Percentiles rank a stretch among this genome's conserved stretches.
Conservation (phyloP, 805 yeast species). For the Grigorovia yakushimaensis region DNA sequence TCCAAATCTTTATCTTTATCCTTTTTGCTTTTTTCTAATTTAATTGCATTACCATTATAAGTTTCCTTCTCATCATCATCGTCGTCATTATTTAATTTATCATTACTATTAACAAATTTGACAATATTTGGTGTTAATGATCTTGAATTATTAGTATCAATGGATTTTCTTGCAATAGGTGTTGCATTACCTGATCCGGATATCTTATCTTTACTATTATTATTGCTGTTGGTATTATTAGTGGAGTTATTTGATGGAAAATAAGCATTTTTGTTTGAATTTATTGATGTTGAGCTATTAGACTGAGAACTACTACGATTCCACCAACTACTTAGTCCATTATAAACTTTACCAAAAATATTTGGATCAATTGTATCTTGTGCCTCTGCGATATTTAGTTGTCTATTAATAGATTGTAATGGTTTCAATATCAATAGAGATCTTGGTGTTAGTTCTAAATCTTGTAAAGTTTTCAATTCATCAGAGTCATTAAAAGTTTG, state of each 20-base stretch:
- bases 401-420: constrained; percentile 20
- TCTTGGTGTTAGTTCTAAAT: constrained; percentile 56
- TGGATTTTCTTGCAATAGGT: background rate
- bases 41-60: constrained; percentile 49
- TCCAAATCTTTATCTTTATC: background rate
- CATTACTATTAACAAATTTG: constrained; percentile 20
- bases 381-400: constrained; percentile 21
- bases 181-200: background rate
- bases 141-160: constrained; percentile 10
- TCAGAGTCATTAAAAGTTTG: constrained; percentile 53
- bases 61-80: constrained; percentile 34
- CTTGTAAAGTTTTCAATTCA: constrained; percentile 44
- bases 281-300: background rate
- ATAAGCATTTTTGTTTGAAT: background rate
- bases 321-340: constrained; percentile 31
- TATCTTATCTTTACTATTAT: background rate
- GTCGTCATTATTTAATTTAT: constrained; percentile 10
- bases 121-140: constrained; percentile 26
- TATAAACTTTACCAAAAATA: constrained; percentile 25
- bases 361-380: constrained; percentile 17
- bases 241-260: background rate
- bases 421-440: constrained; percentile 72
- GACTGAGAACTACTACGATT: background rate
- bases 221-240: background rate
- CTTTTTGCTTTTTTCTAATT: constrained; percentile 36